Base-by-base conservation (phyloP, 1,284 basidiomycete species). In the Leccinum griseonigrum region DNA sequence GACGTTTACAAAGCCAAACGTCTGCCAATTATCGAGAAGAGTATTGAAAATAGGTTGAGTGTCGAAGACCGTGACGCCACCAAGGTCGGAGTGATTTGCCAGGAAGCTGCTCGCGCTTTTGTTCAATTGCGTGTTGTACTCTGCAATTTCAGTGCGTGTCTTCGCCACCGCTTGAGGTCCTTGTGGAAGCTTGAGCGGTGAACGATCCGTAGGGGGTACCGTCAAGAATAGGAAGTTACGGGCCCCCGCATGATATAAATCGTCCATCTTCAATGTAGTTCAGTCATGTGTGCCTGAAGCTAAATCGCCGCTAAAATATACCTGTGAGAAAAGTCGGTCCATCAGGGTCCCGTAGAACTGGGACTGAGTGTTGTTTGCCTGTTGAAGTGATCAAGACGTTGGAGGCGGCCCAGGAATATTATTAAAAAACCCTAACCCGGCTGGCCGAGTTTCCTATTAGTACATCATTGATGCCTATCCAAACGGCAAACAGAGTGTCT, bases 391-490 rank as follows among this genome's bases (percentile, higher is more conserved):
- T 1, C 18, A 22, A 22, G 61, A 51, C 56, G n/a, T 10, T 1
- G 2, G 4, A 1, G 16, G 8, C 14, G 0, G 7, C 50, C 26
- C 28, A 14, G 50, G 14, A 8, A 13, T 46, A 13, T 22, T 22
- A 18, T 2, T n/a, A 46, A 54, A 65, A 77, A 56, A 4, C 57
- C 59, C 5, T 62, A 85, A 84, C 77, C 83, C 83, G 86, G 56
- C 69, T 67, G 59, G 75, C 81, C 1, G 85, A 83, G 65, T 81
- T 82, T 40, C 83, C 84, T 53, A 22, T 22, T 22, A 22, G 22
- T 22, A 86, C 79, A 64, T 85, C 85, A 60, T 87, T 87, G 60
- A 88, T 88, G 5, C 86, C 86, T 65, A 88, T 86, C 83, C 85
- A 88, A 58, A 87, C 68, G 3, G 83, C 81, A 68, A 66, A 67